These are phyloP conservation scores for Eutypella sp. DNA, from an alignment of 2,329 filamentous ascomycete genomes.

Conservation along the genomic window DNA sequence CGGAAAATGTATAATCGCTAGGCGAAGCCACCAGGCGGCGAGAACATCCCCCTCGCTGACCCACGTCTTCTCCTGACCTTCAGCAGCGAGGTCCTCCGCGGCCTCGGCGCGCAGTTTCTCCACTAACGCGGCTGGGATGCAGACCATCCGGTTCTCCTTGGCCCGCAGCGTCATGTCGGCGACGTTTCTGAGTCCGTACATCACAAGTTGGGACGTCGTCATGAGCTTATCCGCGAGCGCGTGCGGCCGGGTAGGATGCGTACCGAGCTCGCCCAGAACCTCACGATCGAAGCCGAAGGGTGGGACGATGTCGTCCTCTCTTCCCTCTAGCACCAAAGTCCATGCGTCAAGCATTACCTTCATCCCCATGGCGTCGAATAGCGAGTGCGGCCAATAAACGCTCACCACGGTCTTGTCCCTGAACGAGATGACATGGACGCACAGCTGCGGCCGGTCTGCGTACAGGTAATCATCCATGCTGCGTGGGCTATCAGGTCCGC, in stretches of 20 bases:
- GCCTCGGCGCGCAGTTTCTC: conserved; percentile 20
- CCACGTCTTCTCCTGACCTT: conserved; percentile 2
- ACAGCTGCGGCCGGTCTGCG: conserved; percentile 34
- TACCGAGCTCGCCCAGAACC: conserved; percentile 23
- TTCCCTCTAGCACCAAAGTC: conserved; percentile 33
- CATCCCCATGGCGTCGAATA: conserved; percentile 36
- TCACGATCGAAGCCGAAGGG: conserved; percentile 26
- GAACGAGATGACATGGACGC: conserved; percentile 38
- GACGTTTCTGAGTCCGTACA: conserved; percentile 25
- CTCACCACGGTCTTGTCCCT: conserved; percentile 36
- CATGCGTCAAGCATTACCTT: conserved; percentile 34
- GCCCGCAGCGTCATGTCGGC: conserved; percentile 19
- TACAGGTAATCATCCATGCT: conserved; percentile 31
- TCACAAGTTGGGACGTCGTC: conserved; percentile 15
- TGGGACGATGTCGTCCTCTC: conserved; percentile 28
- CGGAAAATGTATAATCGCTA: neutral
- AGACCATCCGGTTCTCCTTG: conserved; percentile 32
- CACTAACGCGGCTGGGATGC: conserved; percentile 27
- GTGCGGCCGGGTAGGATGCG: conserved; percentile 18
- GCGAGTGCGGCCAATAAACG: conserved; percentile 34
- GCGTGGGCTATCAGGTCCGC: conserved; percentile 14
- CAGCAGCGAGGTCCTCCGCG: conserved; percentile 17
- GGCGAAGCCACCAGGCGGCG: neutral
- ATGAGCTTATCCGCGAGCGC: conserved; percentile 13
- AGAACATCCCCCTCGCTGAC: neutral